Evolutionary conservation across 2,329 filamentous ascomycete genomes (phyloP).

Genomic region (Arthrobotrys pseudoclavata): DNA sequence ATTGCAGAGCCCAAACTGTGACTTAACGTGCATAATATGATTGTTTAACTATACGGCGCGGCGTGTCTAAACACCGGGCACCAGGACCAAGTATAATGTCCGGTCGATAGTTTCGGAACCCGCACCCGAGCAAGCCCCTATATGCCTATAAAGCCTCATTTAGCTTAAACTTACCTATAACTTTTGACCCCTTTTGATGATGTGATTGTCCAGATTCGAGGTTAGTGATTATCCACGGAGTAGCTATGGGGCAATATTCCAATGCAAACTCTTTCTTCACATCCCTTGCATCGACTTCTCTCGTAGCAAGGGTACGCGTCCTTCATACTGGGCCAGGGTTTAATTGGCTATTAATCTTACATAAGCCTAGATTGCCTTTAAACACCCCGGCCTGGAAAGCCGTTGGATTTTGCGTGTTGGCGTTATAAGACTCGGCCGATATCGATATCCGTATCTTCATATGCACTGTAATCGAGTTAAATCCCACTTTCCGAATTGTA

Average conservation of each 20-base stretch:
- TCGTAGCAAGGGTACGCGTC: background rate
- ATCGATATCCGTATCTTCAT: no score
- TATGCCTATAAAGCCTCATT: no score
- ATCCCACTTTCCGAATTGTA: no score
- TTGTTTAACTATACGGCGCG: background rate
- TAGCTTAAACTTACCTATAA: background rate
- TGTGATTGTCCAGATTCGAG: background rate
- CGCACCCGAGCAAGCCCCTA: background rate
- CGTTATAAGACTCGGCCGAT: background rate
- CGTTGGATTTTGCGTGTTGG: background rate
- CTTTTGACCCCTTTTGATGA: constrained; percentile 1
- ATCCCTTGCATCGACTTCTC: background rate
- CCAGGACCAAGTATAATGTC: background rate
- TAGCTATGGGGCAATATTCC: no score
- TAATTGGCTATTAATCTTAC: no score
- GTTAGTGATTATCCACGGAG: no score
- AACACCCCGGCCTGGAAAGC: no score
- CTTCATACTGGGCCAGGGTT: background rate
- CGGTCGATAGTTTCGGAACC: background rate
- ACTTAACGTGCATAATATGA: background rate
- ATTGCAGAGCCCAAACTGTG: background rate
- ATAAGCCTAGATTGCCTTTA: no score
- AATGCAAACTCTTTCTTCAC: background rate
- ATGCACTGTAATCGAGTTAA: no score
- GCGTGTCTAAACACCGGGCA: background rate